These are phyloP conservation scores for Xylariaceae sp. DNA, from an alignment of 2,329 filamentous ascomycete species.

Conservation along the genomic window DNA sequence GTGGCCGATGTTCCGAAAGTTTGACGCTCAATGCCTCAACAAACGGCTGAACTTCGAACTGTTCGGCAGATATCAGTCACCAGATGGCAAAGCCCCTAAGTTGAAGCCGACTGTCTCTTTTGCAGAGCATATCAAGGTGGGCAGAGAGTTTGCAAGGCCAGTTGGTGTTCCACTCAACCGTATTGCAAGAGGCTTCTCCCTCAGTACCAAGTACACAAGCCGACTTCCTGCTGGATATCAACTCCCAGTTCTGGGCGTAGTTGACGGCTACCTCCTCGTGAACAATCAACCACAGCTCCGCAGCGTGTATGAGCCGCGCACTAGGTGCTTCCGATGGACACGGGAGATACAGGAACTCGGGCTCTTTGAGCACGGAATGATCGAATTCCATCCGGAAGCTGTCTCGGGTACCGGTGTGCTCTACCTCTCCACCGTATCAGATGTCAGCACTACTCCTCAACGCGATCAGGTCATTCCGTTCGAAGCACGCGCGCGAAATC, in stretches of 20 bases:
- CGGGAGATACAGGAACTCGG: not conserved
- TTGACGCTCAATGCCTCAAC: not conserved
- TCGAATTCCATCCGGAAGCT: not conserved
- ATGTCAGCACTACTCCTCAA: not conserved
- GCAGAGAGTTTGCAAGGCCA: not conserved
- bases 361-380: not conserved
- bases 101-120: not conserved
- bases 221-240: not conserved
- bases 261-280: constrained; percentile 1
- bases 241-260: not conserved
- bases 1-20: not conserved
- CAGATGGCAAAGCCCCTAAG: not conserved
- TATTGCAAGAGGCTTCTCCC: not conserved
- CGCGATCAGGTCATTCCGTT: not conserved
- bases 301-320: not conserved
- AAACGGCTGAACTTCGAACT: not conserved
- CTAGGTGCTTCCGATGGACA: not conserved
- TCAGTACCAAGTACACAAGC: not conserved
- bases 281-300: not conserved
- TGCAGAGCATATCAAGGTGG: not conserved
- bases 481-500: not conserved
- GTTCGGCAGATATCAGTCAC: not conserved
- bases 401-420: not conserved
- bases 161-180: not conserved
- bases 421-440: not conserved